Percentiles rank a stretch among this genome's conserved stretches.
These are phyloP conservation scores for Didymella pomorum DNA, from an alignment of 2,329 filamentous ascomycete species.

Conservation along the genomic window DNA sequence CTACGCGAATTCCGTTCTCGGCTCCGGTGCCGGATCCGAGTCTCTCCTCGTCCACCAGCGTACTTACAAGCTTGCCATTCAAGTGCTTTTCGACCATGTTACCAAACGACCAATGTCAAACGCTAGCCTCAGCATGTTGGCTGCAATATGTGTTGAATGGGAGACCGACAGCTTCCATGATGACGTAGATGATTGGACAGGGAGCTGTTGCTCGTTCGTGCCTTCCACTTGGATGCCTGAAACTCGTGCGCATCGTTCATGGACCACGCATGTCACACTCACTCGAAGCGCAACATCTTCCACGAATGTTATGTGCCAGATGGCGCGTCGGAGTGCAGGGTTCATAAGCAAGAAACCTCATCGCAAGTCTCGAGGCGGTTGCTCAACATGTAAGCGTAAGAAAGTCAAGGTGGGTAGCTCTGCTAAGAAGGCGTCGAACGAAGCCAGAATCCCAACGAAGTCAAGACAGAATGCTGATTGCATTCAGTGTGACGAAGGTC, in stretches of 20 bases:
- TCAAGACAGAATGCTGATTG: slow-evolving; percentile 1
- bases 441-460: not conserved
- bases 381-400: slow-evolving; percentile 44
- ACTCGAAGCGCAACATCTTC: not conserved
- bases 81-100: no score
- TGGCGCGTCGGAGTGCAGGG: slow-evolving; percentile 38
- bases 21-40: slow-evolving; percentile 17
- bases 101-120: not conserved
- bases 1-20: not conserved
- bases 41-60: not conserved
- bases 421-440: not conserved
- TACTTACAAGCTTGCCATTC: not conserved
- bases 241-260: not conserved
- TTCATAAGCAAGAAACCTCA: slow-evolving; percentile 47
- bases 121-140: not conserved
- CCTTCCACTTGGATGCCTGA: slow-evolving; percentile 1
- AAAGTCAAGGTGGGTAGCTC: slow-evolving; percentile 43
- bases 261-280: not conserved
- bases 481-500: slow-evolving; percentile 42
- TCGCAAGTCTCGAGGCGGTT: slow-evolving; percentile 44
- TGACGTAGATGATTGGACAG: not conserved
- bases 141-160: not conserved
- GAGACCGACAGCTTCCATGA: not conserved
- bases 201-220: not conserved
- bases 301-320: slow-evolving; percentile 1